These are phyloP conservation scores for Rubia balearica DNA, from an alignment of 305 asterid species.

Conservation along the genomic window DNA sequence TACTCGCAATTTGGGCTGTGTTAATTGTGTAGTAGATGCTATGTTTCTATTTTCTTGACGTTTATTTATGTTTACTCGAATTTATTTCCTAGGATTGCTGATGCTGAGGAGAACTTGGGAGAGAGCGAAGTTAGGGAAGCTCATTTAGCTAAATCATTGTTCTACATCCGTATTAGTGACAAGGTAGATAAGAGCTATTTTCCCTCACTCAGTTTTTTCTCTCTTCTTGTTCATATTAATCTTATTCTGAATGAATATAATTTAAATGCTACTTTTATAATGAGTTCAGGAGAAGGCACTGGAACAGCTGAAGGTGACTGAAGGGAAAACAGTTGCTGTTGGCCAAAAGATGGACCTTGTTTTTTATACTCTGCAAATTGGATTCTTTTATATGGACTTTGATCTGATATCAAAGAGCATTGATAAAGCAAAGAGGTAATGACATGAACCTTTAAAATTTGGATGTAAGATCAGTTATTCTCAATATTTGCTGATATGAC, in stretches of 20 bases:
- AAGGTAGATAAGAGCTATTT: conserved; percentile 32
- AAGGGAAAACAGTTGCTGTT: conserved; percentile 86
- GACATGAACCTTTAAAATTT: neutral
- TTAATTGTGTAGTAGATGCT: neutral
- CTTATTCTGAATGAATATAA: conserved; percentile 3
- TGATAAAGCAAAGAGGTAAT: conserved; percentile 84
- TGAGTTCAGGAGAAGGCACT: conserved; percentile 72
- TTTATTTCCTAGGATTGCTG: conserved; percentile 58
- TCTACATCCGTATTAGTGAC: conserved; percentile 66
- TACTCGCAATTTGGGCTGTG: too few species aligned
- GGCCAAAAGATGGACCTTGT: conserved; percentile 97
- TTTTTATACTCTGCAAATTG: conserved; percentile 62
- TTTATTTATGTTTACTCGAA: conserved; percentile 11
- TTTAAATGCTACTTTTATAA: conserved; percentile 9
- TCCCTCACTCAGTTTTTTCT: neutral
- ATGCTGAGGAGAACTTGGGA: conserved; percentile 89
- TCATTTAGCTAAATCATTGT: conserved; percentile 77
- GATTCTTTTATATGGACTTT: conserved; percentile 82
- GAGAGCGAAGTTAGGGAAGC: conserved; percentile 98
- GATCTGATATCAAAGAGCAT: conserved; percentile 79
- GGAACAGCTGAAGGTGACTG: conserved; percentile 79
- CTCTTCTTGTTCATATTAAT: conserved; percentile 2
- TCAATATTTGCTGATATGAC: conserved; percentile 9
- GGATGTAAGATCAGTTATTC: neutral
- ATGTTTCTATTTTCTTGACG: neutral